Conservation (phyloP, 192 early-diverging fungal species). For the Coemansia sp. region DNA sequence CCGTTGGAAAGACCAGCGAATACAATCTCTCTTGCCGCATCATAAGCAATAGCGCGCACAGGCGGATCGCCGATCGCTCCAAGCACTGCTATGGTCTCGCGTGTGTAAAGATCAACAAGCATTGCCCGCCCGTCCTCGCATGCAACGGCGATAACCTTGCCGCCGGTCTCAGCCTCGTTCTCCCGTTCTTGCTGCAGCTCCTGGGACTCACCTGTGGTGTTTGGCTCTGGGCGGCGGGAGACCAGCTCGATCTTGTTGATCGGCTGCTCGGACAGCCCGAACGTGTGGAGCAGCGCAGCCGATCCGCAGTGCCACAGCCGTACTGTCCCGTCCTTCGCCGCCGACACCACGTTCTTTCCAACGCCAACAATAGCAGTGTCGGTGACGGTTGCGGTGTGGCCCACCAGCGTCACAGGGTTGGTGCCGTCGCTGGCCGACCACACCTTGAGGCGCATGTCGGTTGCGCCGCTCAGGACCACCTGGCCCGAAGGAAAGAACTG, state of each 20-base stretch:
- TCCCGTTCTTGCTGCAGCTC: neutral
- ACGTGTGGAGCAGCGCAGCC: slow-evolving; percentile 21
- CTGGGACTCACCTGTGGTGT: neutral
- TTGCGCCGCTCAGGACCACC: slow-evolving; percentile 66
- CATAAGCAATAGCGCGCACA: slow-evolving; percentile 38
- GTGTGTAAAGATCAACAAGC: slow-evolving; percentile 19
- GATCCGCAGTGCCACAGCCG: slow-evolving; percentile 49
- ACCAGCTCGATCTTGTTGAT: slow-evolving; percentile 33
- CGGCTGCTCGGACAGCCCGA: slow-evolving; percentile 21
- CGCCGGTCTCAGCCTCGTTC: slow-evolving; percentile 28
- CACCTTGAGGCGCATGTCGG: slow-evolving; percentile 67
- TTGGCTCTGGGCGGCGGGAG: neutral
- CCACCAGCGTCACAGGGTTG: slow-evolving; percentile 70
- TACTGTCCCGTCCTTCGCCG: slow-evolving; percentile 45
- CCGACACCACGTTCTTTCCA: slow-evolving; percentile 67
- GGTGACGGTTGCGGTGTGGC: slow-evolving; percentile 64
- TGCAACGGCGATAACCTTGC: slow-evolving; percentile 21
- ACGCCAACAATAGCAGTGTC: slow-evolving; percentile 64
- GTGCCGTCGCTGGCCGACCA: slow-evolving; percentile 76
- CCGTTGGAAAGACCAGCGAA: slow-evolving; percentile 34
- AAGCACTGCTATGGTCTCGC: slow-evolving; percentile 17
- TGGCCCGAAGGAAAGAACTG: slow-evolving; percentile 77
- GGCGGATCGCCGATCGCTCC: slow-evolving; percentile 14
- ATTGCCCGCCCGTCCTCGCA: slow-evolving; percentile 46
- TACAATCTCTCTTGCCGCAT: slow-evolving; percentile 6